Conservation (phyloP, 371 early-diverging fungal genomes). For the Rhizopus microsporus region DNA sequence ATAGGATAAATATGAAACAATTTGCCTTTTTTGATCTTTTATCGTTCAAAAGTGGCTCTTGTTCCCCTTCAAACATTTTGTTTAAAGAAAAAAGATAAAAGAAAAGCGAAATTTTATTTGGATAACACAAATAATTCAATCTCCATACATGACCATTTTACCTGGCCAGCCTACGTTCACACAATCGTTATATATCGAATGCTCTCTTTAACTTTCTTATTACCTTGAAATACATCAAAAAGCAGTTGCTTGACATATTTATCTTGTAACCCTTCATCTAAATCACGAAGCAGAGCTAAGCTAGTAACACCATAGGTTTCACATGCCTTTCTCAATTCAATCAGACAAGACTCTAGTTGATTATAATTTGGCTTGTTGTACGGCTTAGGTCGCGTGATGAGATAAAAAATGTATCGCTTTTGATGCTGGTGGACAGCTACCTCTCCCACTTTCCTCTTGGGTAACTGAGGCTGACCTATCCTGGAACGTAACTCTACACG, state of each 20-base stretch:
- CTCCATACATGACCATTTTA: conserved; percentile 32
- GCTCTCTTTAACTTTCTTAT: background rate
- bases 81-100: background rate
- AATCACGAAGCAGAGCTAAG: conserved; percentile 31
- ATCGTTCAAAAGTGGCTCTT: background rate
- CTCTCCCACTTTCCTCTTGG: conserved; percentile 36
- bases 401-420: conserved; percentile 34
- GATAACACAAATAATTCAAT: background rate
- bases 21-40: too few species aligned
- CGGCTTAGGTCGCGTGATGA: conserved; percentile 29
- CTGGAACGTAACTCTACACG: conserved; percentile 23
- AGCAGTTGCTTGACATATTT: conserved; percentile 33
- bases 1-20: too few species aligned
- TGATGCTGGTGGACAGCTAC: conserved; percentile 15
- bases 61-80: background rate
- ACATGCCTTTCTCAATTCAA: conserved; percentile 29
- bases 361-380: conserved; percentile 31
- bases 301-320: conserved; percentile 26
- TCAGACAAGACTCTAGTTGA: conserved; percentile 32
- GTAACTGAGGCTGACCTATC: conserved; percentile 28
- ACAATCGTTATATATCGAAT: background rate
- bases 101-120: background rate
- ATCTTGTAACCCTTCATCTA: conserved; percentile 32
- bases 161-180: conserved; percentile 31
- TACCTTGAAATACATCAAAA: conserved; percentile 37